Percentiles rank a stretch among this genome's conserved stretches.
phyloP scores from a whole-genome alignment of 495 filamentous ascomycete genomes.

The Terfezia claveryi region DNA sequence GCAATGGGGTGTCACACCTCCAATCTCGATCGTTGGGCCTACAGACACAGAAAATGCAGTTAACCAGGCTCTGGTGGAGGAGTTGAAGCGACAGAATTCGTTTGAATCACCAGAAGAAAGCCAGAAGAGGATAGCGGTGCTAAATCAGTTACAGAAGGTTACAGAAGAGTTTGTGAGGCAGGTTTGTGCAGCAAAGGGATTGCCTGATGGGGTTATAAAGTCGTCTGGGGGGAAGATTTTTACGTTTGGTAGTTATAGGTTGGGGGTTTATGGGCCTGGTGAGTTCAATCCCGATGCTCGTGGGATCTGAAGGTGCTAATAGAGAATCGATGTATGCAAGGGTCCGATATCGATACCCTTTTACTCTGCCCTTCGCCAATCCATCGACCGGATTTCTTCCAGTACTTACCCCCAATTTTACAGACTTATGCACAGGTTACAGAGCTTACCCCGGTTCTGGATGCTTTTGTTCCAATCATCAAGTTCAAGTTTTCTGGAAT shows the following conservation, averaged over 20 bases:
- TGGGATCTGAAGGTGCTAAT: background rate
- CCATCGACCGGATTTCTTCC: constrained; percentile 69
- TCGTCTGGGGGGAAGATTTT: constrained; percentile 74
- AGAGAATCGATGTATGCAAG: constrained; percentile 19
- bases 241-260: constrained; percentile 79
- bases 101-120: constrained; percentile 69
- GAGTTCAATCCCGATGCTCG: constrained; percentile 8
- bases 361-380: constrained; percentile 78
- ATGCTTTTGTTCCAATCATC: constrained; percentile 87
- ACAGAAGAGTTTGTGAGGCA: constrained; percentile 63
- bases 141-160: constrained; percentile 52
- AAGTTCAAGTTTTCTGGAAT: constrained; percentile 79
- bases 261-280: constrained; percentile 85
- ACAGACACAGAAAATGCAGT: constrained; percentile 49
- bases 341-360: constrained; percentile 93
- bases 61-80: constrained; percentile 55
- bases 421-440: constrained; percentile 53
- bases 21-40: constrained; percentile 56
- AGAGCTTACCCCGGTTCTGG: constrained; percentile 65
- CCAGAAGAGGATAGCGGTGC: constrained; percentile 35
- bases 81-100: constrained; percentile 69
- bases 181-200: constrained; percentile 43
- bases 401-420: constrained; percentile 58
- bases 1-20: constrained; percentile 64
- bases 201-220: constrained; percentile 53